Percentiles rank a stretch among this genome's conserved stretches.
These are phyloP conservation scores for Coniochaeta prunicola DNA, from an alignment of 2,329 filamentous ascomycete genomes.

Conservation along the genomic window DNA sequence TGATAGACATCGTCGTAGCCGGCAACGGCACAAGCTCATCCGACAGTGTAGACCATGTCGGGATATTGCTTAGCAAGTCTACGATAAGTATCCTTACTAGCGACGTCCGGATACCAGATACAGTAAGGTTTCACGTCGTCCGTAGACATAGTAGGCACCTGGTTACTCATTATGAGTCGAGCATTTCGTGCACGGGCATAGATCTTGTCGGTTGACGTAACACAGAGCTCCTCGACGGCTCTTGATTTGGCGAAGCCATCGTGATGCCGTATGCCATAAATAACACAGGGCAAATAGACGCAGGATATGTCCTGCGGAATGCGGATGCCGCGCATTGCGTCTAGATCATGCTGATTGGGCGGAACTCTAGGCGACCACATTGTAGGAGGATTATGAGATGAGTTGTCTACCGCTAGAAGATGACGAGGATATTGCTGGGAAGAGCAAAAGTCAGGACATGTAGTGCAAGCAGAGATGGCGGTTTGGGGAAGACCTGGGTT, in stretches of 20 bases:
- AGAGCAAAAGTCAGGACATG: too few species aligned
- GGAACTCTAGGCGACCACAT: too few species aligned
- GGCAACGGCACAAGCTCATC: slow-evolving; percentile 28
- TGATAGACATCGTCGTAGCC: slow-evolving; percentile 26
- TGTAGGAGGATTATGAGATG: too few species aligned
- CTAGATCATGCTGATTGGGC: slow-evolving; percentile 2
- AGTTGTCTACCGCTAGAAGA: too few species aligned
- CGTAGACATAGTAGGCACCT: slow-evolving; percentile 5
- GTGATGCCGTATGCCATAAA: slow-evolving; percentile 3
- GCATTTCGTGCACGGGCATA: slow-evolving; percentile 7
- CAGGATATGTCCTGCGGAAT: neutral
- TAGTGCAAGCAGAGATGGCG: too few species aligned
- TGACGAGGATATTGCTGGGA: too few species aligned
- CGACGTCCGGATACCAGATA: slow-evolving; percentile 9
- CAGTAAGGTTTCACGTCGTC: slow-evolving; percentile 8
- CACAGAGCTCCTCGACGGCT: neutral
- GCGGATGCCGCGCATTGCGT: slow-evolving; percentile 1
- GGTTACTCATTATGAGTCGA: slow-evolving; percentile 10
- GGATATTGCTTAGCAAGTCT: slow-evolving; percentile 19
- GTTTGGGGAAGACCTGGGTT: too few species aligned
- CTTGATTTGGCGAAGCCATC: slow-evolving; percentile 1
- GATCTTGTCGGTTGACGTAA: neutral
- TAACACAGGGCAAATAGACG: neutral
- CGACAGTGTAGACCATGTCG: slow-evolving; percentile 25
- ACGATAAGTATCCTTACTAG: slow-evolving; percentile 24